A percentile compares a stretch with the other conserved stretches of the same genome.
phyloP scores from a whole-genome alignment of 805 yeast species.

The Ogataea angusta region DNA sequence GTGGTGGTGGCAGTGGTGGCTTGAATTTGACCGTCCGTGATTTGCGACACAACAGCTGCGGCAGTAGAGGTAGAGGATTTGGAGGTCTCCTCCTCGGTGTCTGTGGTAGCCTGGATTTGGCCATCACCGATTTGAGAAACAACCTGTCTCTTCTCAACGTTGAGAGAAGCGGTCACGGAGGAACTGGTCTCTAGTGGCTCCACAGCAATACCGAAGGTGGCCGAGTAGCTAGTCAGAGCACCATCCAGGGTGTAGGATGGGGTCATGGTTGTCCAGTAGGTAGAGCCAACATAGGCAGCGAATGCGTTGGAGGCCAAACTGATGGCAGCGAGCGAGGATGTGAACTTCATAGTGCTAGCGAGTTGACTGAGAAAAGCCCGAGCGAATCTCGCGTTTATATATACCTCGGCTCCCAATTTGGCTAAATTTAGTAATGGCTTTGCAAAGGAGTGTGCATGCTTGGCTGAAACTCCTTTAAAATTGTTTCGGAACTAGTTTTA shows the following conservation, averaged over 20 bases:
- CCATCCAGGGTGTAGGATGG: conserved; percentile 52
- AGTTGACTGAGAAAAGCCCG: conserved; percentile 8
- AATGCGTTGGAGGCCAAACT: conserved; percentile 42
- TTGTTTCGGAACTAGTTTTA: neutral
- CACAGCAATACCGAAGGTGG: conserved; percentile 23
- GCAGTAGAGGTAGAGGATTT: conserved; percentile 27
- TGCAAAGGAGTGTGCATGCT: conserved; percentile 11
- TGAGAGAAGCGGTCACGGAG: conserved; percentile 19
- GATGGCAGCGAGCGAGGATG: conserved; percentile 35
- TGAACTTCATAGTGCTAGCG: conserved; percentile 39
- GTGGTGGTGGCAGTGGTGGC: conserved; percentile 17
- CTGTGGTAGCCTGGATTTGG: conserved; percentile 46
- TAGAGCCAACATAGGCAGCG: conserved; percentile 58
- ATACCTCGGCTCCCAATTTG: conserved; percentile 1
- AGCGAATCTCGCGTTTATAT: conserved; percentile 1
- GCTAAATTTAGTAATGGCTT: conserved; percentile 12
- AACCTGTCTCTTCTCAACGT: conserved; percentile 32
- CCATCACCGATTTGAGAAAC: conserved; percentile 48
- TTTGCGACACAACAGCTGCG: conserved; percentile 32
- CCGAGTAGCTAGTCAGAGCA: conserved; percentile 48
- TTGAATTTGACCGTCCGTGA: conserved; percentile 48
- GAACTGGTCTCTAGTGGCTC: conserved; percentile 12
- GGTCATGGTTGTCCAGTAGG: conserved; percentile 64
- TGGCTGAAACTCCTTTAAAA: conserved; percentile 15
- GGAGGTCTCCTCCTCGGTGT: conserved; percentile 25